phyloP scores from a whole-genome alignment of 768 basidiomycete species.

The Cystofilobasidium macerans region DNA sequence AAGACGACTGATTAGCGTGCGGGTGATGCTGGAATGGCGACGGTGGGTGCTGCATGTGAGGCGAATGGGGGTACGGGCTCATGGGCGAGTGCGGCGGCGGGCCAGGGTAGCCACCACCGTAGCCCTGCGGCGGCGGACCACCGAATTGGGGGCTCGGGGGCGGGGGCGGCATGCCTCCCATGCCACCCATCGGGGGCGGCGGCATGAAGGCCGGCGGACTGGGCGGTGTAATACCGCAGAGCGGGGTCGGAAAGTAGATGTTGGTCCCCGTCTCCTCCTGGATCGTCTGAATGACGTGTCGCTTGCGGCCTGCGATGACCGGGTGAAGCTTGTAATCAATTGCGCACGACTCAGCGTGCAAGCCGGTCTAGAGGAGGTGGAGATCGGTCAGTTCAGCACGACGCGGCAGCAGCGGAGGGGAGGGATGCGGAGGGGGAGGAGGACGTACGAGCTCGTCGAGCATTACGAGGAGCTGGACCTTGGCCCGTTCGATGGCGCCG shows the following conservation, averaged over 20 bases:
- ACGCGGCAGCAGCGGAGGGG: neutral
- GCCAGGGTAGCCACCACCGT: neutral
- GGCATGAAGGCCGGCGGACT: conserved; percentile 9
- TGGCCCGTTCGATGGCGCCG: conserved; percentile 81
- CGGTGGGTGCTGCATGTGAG: neutral
- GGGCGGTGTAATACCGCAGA: conserved; percentile 60
- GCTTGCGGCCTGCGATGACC: conserved; percentile 81
- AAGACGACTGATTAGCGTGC: neutral
- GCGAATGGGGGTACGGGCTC: neutral
- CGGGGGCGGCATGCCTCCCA: conserved; percentile 1
- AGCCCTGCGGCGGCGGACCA: neutral
- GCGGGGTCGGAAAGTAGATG: conserved; percentile 82
- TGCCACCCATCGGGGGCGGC: neutral
- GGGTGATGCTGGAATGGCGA: conserved; percentile 9
- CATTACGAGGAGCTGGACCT: conserved; percentile 82
- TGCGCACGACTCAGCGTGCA: conserved; percentile 82
- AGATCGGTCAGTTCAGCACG: neutral
- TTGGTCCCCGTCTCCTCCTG: conserved; percentile 97
- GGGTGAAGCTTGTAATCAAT: conserved; percentile 90
- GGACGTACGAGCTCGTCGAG: conserved; percentile 81
- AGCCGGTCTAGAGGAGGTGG: conserved; percentile 54
- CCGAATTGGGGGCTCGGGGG: neutral
- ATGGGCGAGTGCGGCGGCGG: neutral
- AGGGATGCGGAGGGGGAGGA: too few relatives aligned
- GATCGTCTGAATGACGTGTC: conserved; percentile 72